phyloP scores from a whole-genome alignment of 2,329 filamentous ascomycete species.

The Ceratocystis lukuohia region DNA sequence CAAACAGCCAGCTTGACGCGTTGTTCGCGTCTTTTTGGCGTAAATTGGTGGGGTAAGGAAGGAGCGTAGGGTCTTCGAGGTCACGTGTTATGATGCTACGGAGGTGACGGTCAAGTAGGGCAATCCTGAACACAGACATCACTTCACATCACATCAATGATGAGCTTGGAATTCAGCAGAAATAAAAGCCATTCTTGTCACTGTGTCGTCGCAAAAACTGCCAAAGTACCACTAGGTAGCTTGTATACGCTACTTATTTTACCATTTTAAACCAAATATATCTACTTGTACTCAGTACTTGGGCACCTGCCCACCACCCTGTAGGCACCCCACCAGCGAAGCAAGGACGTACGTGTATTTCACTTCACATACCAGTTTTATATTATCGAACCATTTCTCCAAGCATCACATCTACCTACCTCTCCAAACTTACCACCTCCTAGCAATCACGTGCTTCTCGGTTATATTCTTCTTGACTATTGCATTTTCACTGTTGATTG shows the following conservation, averaged over 20 bases:
- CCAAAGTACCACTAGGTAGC: no score
- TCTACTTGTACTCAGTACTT: no score
- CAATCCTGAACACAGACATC: neutral
- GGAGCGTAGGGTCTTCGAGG: neutral
- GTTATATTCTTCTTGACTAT: neutral
- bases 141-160: no score
- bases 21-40: slow-evolving; percentile 15
- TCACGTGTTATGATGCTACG: slow-evolving; percentile 8
- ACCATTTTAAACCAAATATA: no score
- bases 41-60: slow-evolving; percentile 16
- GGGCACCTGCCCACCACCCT: no score
- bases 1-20: neutral
- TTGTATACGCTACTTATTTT: no score
- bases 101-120: no score
- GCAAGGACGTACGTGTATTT: neutral
- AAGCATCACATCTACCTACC: neutral
- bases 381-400: neutral
- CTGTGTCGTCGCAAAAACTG: no score
- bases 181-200: no score
- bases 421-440: neutral
- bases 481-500: neutral
- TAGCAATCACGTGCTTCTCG: neutral
- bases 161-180: no score
- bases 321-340: no score
- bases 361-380: neutral